phyloP scores from a whole-genome alignment of 2,329 filamentous ascomycete genomes.

The Pseudogymnoascus sp. region DNA sequence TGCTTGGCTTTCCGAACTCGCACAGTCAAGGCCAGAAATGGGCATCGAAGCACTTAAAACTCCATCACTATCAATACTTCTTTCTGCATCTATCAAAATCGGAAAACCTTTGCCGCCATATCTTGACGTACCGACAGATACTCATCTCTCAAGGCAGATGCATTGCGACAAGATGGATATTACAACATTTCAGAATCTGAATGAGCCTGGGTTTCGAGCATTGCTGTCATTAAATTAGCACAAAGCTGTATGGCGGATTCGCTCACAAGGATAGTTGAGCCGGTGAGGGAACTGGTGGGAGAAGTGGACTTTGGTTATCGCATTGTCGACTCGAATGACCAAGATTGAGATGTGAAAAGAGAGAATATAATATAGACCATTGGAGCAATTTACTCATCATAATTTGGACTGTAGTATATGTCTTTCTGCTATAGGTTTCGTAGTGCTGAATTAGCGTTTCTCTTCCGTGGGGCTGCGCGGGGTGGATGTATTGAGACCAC shows the following conservation, averaged over 20 bases:
- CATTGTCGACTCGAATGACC: conserved; percentile 8
- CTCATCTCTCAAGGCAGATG: conserved; percentile 48
- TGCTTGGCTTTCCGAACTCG: conserved; percentile 39
- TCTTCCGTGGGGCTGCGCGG: too few species aligned
- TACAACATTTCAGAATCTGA: conserved; percentile 53
- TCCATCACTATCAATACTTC: conserved; percentile 57
- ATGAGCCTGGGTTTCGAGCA: conserved; percentile 62
- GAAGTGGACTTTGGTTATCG: conserved; percentile 53
- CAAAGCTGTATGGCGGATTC: conserved; percentile 11
- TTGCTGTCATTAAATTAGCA: conserved; percentile 59
- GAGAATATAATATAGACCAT: background rate
- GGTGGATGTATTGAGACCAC: background rate
- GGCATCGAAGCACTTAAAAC: conserved; percentile 53
- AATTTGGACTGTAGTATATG: background rate
- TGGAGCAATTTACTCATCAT: background rate
- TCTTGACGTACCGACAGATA: conserved; percentile 50
- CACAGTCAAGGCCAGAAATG: conserved; percentile 43
- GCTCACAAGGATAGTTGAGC: conserved; percentile 32
- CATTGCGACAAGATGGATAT: conserved; percentile 49
- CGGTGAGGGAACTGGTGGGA: conserved; percentile 57
- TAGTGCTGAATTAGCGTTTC: background rate
- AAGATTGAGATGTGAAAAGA: background rate
- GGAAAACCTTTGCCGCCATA: conserved; percentile 63
- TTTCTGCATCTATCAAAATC: conserved; percentile 58
- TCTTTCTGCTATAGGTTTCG: background rate